Evolutionary conservation across 164 flowering plant genomes (phyloP).

Genomic region (Vitis vinifera): DNA sequence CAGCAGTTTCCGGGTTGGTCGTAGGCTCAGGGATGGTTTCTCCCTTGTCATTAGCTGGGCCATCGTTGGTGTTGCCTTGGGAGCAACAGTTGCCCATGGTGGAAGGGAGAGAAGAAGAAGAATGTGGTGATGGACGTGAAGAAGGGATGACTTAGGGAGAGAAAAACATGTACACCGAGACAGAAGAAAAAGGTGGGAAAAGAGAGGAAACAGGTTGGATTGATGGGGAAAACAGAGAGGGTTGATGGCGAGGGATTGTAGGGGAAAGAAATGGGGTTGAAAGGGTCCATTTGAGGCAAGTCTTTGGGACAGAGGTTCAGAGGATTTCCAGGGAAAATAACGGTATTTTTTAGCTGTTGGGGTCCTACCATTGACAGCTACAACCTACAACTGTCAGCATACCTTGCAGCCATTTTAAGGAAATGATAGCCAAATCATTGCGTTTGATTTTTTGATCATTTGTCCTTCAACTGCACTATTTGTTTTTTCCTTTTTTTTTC

Average conservation of each 20-base stretch:
- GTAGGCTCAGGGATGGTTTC: not conserved
- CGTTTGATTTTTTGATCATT: too few species aligned
- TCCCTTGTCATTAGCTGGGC: constrained; percentile 10
- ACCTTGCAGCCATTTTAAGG: too few species aligned
- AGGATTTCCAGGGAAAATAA: constrained; percentile 34
- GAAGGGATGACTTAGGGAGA: constrained; percentile 10
- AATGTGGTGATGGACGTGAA: constrained; percentile 5
- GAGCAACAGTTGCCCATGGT: constrained; percentile 73
- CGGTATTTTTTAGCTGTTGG: not conserved
- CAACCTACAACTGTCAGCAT: too few species aligned
- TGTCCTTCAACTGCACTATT: too few species aligned
- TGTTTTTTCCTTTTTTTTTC: too few species aligned
- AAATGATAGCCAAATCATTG: too few species aligned
- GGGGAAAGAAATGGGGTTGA: constrained; percentile 10
- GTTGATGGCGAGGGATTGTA: constrained; percentile 31
- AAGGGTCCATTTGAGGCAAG: not conserved
- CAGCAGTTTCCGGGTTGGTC: not conserved
- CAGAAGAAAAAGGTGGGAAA: not conserved
- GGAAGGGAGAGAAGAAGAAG: constrained; percentile 7
- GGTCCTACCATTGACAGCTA: too few species aligned
- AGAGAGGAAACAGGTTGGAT: constrained; percentile 27
- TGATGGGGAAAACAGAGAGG: constrained; percentile 8
- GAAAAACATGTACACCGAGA: constrained; percentile 4
- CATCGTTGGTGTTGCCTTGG: constrained; percentile 17
- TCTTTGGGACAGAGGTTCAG: constrained; percentile 18